These are phyloP conservation scores for Leishmania amazonensis DNA, from an alignment of 208 protist species.

Conservation along the genomic window DNA sequence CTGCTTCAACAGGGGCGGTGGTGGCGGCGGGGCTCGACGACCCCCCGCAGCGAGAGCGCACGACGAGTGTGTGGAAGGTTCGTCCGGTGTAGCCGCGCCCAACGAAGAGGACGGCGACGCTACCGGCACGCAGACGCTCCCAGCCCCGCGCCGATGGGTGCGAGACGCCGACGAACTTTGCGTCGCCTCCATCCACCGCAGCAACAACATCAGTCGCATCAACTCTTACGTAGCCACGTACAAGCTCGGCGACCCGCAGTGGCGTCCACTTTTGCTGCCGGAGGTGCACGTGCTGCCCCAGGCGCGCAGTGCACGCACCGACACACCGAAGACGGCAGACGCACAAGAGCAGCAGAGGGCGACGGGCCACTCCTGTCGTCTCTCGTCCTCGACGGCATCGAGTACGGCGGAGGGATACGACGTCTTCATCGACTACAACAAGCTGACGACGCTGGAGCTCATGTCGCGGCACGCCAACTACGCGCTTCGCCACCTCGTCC, in stretches of 20 bases:
- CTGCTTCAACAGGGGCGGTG: conserved; percentile 9
- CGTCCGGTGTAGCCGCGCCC: not conserved
- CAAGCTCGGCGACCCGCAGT: conserved; percentile 88
- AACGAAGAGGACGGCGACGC: not conserved
- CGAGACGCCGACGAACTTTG: conserved; percentile 86
- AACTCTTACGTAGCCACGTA: conserved; percentile 89
- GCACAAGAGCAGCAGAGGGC: not conserved
- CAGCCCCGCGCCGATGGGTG: conserved; percentile 69
- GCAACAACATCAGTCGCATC: conserved; percentile 77
- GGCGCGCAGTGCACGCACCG: not conserved
- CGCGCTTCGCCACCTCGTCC: conserved; percentile 82
- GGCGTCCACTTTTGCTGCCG: conserved; percentile 77
- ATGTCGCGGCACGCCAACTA: conserved; percentile 81
- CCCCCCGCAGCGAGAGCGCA: not conserved
- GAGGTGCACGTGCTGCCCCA: conserved; percentile 55
- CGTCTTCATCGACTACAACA: conserved; percentile 79
- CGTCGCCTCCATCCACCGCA: conserved; percentile 70
- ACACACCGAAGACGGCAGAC: not conserved
- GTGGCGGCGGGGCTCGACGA: not conserved
- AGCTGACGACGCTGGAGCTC: conserved; percentile 75
- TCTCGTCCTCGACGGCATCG: not conserved
- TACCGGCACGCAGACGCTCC: conserved; percentile 9
- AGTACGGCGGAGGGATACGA: conserved; percentile 16
- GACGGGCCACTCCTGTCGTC: not conserved
- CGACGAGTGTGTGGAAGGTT: not conserved